These are phyloP conservation scores for Diaporthe aspalathi DNA, from an alignment of 2,329 filamentous ascomycete genomes.

Conservation along the genomic window DNA sequence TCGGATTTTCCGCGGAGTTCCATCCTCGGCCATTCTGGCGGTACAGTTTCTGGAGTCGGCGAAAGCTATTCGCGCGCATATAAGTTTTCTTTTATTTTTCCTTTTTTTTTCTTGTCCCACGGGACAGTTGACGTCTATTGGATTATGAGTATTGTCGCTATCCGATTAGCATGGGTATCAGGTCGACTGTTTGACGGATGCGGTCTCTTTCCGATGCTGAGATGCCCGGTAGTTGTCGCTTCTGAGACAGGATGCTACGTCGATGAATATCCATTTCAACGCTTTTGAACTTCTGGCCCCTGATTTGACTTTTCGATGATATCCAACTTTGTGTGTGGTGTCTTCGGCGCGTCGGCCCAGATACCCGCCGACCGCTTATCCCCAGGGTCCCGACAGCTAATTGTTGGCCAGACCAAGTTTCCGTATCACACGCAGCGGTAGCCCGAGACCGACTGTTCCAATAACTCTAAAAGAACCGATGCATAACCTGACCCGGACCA, in stretches of 20 bases:
- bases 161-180: conserved; percentile 5
- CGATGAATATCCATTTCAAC: not conserved
- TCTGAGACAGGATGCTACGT: not conserved
- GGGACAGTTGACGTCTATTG: not conserved
- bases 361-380: not conserved
- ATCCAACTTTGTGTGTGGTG: not conserved
- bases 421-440: not conserved
- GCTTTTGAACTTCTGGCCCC: not conserved
- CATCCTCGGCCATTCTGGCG: not conserved
- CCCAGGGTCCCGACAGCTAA: not conserved
- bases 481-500: not conserved
- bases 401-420: not conserved
- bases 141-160: not conserved
- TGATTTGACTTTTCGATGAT: conserved; percentile 5
- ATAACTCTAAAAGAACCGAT: not conserved
- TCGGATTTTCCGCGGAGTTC: not conserved
- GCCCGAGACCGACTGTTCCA: not conserved
- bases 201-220: not conserved
- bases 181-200: not conserved
- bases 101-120: not conserved
- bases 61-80: conserved; percentile 2
- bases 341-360: conserved; percentile 5
- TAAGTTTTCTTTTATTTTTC: not conserved
- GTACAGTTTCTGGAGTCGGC: conserved; percentile 7
- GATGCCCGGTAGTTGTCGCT: not conserved